Base-by-base conservation (phyloP, 2,329 filamentous ascomycete genomes). In the Ilyonectria mors-panacis region DNA sequence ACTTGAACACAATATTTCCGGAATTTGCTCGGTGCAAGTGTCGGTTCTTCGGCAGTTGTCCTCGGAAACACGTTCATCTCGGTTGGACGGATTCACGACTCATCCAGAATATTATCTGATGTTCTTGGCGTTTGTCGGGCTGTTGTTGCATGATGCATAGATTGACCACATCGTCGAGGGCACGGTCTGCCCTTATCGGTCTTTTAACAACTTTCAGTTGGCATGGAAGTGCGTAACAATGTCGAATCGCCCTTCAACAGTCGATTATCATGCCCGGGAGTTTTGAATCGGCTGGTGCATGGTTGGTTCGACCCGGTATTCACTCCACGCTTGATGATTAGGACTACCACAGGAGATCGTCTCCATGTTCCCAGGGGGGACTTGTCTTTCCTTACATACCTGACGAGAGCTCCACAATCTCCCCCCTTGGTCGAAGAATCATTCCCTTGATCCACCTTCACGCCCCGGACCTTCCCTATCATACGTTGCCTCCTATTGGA, bases 381-480 rank as follows among this genome's bases (percentile, higher is more conserved):
- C 65, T 73, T 71, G 44, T 64, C 66, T 67, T 75, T 70, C 74
- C 56, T 76, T 76, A 73, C 74, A 76, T 76, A 76, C 70, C 67
- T 75, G 60, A 67, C 42, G 48, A 30, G 47, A 66, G 70, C 69
- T 78, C 76, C 76, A 78, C 76, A 67, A 66, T 68, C 61, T 45
- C 30, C 54, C 69, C 69, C 63, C 66, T 70, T 56, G 67, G 42
- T 65, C 37, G 45, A 61, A 69, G 69, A 72, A 69, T 65, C 65
- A 63, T 59, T 69, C 45, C 59, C 37, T 66, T 44, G 67, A 68
- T 69, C 74, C 71, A 76, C 74, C 56, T 66, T 21, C 55, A 57
- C 47, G 28, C 64, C 60, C 62, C 66, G 51, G 57, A 23, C 47
- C 63, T 64, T 35, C 60, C 70, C 64, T 67, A 54, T 51, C 23